These are phyloP conservation scores for Echinosophora koreensis DNA, from an alignment of 306 rosid genomes.

Conservation along the genomic window DNA sequence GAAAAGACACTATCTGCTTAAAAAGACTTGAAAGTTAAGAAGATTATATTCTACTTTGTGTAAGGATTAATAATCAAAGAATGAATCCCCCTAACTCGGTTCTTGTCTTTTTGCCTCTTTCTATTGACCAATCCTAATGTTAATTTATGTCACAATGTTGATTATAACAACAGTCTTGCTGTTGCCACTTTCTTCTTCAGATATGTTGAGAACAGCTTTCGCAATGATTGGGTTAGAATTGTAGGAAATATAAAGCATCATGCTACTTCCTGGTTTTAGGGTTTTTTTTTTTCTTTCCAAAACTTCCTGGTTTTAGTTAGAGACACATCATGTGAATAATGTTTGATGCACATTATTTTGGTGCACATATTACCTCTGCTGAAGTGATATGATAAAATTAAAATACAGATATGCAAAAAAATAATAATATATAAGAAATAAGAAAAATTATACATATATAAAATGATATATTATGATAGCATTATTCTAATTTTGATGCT, in stretches of 20 bases:
- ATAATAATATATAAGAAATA: too few species aligned
- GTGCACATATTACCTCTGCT: too few species aligned
- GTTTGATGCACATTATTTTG: too few species aligned
- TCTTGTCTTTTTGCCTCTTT: background rate
- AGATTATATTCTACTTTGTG: constrained; percentile 45
- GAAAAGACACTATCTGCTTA: constrained; percentile 44
- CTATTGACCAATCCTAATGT: background rate
- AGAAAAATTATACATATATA: too few species aligned
- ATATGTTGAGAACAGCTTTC: constrained; percentile 32
- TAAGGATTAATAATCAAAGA: background rate
- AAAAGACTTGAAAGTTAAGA: constrained; percentile 47
- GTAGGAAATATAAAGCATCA: background rate
- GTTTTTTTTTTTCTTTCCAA: too few species aligned
- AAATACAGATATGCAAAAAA: too few species aligned
- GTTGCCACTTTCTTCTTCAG: background rate
- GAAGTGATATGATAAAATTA: too few species aligned
- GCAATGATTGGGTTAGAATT: constrained; percentile 13
- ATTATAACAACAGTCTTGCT: background rate
- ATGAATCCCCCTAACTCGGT: background rate
- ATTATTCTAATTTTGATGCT: background rate
- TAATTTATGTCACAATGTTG: background rate
- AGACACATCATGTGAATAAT: background rate
- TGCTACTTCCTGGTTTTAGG: background rate
- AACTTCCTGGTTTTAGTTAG: constrained; percentile 2
- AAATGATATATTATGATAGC: too few species aligned